Conservation (phyloP, 805 yeast species). For the Myxozyma melibiosi region DNA sequence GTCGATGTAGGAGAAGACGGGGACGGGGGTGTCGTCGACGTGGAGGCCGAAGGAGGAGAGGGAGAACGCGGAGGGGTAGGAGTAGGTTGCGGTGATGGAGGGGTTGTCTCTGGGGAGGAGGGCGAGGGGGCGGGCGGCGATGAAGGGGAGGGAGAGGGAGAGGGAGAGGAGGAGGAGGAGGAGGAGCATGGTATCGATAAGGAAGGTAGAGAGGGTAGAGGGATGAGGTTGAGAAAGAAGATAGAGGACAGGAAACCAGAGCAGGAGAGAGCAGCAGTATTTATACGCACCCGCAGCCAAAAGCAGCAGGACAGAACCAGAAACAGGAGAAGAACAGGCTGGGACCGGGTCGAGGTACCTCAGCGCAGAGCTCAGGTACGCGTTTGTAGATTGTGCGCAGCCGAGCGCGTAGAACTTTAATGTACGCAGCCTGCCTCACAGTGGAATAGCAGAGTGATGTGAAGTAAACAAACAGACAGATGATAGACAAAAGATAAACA, state of each 20-base stretch:
- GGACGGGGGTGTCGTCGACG: slow-evolving; percentile 1
- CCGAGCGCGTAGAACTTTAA: too few relatives aligned
- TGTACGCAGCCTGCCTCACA: too few relatives aligned
- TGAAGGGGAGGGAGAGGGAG: not conserved
- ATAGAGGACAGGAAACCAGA: not conserved
- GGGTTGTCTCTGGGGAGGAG: not conserved
- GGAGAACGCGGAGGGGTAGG: not conserved
- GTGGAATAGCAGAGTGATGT: too few relatives aligned
- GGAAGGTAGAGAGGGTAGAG: not conserved
- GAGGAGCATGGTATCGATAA: not conserved
- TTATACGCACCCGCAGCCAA: too few relatives aligned
- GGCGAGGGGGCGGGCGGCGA: not conserved
- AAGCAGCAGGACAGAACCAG: too few relatives aligned
- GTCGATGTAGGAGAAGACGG: slow-evolving; percentile 14
- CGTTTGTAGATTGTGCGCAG: too few relatives aligned
- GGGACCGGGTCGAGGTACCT: too few relatives aligned
- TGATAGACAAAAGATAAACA: too few relatives aligned
- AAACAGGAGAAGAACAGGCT: too few relatives aligned
- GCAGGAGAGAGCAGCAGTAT: too few relatives aligned
- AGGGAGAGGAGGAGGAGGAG: slow-evolving; percentile 3
- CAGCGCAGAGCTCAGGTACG: too few relatives aligned
- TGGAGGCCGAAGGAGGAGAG: slow-evolving; percentile 10
- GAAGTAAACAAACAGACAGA: too few relatives aligned
- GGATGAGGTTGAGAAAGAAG: not conserved
- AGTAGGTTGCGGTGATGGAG: slow-evolving; percentile 2